Conservation (phyloP, 2,329 filamentous ascomycete genomes). For the Chaetothyriales sp. region DNA sequence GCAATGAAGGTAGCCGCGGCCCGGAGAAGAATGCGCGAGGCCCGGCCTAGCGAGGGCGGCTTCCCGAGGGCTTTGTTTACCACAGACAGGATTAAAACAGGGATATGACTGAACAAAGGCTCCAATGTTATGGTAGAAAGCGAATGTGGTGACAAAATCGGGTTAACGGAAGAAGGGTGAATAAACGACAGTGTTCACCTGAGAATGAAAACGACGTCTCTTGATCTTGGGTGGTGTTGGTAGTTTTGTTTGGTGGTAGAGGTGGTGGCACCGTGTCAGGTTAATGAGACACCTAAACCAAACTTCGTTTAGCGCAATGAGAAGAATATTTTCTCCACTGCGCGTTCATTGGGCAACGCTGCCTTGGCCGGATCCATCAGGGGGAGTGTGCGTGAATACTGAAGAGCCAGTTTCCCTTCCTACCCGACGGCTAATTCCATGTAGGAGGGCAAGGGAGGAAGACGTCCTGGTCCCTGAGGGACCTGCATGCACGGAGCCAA, state of each 20-base stretch:
- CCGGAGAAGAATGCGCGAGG: not conserved
- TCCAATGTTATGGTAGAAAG: not conserved
- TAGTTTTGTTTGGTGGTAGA: not conserved
- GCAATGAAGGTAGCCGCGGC: not conserved
- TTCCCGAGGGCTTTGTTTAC: not conserved
- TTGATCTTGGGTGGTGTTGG: not conserved
- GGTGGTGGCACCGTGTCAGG: not conserved
- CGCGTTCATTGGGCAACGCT: not conserved
- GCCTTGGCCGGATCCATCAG: not conserved
- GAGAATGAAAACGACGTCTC: no score
- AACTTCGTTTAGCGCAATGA: not conserved
- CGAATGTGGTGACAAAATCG: not conserved
- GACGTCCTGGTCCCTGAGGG: no score
- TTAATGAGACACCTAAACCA: not conserved
- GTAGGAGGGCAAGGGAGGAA: no score
- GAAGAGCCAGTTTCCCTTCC: no score
- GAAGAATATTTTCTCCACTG: not conserved
- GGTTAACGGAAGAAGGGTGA: not conserved
- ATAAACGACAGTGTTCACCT: no score
- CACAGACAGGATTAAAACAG: not conserved
- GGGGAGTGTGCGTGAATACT: not conserved
- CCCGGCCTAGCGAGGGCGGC: not conserved
- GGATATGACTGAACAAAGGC: not conserved
- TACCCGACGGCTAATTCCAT: no score
- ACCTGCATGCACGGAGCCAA: no score